Evolutionary conservation across 2,329 filamentous ascomycete genomes (phyloP), one percentile per base, ranked within the genome.

Genomic region (Fusarium ambrosium): DNA sequence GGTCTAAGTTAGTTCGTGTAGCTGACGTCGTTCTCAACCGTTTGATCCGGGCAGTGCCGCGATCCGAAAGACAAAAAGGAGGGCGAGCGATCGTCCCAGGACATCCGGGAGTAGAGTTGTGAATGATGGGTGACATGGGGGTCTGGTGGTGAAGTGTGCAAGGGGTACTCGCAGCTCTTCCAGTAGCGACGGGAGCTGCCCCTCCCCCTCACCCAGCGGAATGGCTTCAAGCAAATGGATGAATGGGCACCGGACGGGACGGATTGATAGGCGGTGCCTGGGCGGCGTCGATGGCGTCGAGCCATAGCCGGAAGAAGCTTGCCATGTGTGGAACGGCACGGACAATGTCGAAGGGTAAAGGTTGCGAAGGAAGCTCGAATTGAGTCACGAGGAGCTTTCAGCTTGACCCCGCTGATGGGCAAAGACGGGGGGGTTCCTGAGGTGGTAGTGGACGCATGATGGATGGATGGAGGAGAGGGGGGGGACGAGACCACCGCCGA

Each of bases 41-140:
- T 66, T 71, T 55, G 64, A 69, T 66, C 73, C 73, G 73, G 69
- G 37, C 11, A 55, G 43, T 27, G 64, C 72, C 72, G 75, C 62
- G 68, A 68, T 72, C 74, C 51, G 64, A 58, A 71, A 62, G 51
- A 48, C 41, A 45, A 36, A 66, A 20, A 48, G 62, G 56, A 65
- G 64, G n/a, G n/a, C 59, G 58, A 61, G 51, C 58, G 64, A 73
- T 75, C 59, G 64, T 37, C 37, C 71, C 43, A 66, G 60, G 39
- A 24, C 59, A 45, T 63, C 51, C 59, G 64, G 62, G 34, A 27
- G 9, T 1, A 32, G 29, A 32, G 29, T 32, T 32, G 29, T 32
- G 29, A 32, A 32, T 32, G 29, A 45, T 61, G 58, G 39, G 39
- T 13, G 58, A 27, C 56, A 41, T 60, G 20, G 56, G 34, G 55